Conservation (phyloP, 345 rosid genomes). For the Euphorbia peplus region DNA sequence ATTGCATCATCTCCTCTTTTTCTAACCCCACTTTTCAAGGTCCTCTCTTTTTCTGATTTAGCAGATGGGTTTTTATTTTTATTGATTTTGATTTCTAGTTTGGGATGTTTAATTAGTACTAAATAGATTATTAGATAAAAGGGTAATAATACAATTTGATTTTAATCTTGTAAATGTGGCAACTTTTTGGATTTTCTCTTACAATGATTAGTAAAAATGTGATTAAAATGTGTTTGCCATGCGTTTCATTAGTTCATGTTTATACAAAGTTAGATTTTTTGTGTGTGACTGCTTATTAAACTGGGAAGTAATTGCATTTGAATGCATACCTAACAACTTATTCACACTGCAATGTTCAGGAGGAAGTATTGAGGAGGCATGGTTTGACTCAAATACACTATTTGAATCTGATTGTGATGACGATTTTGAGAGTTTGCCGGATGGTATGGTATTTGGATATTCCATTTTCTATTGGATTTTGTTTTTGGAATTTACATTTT, state of each 20-base stretch:
- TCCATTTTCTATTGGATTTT: neutral
- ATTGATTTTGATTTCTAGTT: neutral
- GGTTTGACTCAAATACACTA: constrained; percentile 29
- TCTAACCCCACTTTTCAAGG: constrained; percentile 62
- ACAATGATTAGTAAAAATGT: constrained; percentile 12
- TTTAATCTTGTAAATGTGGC: constrained; percentile 15
- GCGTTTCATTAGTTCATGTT: constrained; percentile 2
- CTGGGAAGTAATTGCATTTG: neutral
- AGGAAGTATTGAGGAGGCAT: constrained; percentile 31
- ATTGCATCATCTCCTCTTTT: constrained; percentile 39
- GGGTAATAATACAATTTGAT: neutral
- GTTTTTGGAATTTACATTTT: constrained; percentile 1
- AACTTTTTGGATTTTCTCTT: constrained; percentile 6
- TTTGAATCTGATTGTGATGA: constrained; percentile 33
- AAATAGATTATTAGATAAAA: constrained; percentile 6
- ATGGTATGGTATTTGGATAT: constrained; percentile 22
- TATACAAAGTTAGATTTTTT: neutral
- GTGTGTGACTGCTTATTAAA: neutral
- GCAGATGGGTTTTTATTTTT: too few relatives aligned
- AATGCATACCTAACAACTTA: constrained; percentile 9
- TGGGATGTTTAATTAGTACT: constrained; percentile 19
- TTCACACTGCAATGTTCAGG: constrained; percentile 13
- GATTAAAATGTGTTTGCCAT: constrained; percentile 6
- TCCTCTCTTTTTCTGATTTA: constrained; percentile 9
- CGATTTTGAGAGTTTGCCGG: constrained; percentile 31